phyloP scores from a whole-genome alignment of 2,329 filamentous ascomycete species.

The Endocalyx cinctus region DNA sequence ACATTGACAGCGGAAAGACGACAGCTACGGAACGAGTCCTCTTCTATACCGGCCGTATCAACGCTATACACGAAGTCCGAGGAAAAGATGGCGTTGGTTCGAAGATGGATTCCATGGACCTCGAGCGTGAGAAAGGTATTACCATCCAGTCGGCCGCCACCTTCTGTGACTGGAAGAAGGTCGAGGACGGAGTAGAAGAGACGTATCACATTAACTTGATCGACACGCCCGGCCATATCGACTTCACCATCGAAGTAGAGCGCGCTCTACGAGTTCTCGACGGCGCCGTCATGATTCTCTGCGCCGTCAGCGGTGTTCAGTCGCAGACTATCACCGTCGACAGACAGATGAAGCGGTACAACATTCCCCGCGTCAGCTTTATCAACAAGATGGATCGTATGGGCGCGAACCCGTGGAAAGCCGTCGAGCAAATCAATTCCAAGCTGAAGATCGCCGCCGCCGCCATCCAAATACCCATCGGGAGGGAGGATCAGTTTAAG shows the following conservation, averaged over 20 bases:
- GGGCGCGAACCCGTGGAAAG: constrained; percentile 97
- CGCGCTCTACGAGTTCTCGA: constrained; percentile 90
- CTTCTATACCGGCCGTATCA: constrained; percentile 96
- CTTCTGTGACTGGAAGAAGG: constrained; percentile 95
- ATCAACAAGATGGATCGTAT: constrained; percentile 99
- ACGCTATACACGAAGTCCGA: constrained; percentile 93
- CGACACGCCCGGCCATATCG: constrained; percentile 96
- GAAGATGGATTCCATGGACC: constrained; percentile 99
- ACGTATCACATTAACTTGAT: constrained; percentile 98
- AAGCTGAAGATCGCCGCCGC: constrained; percentile 93
- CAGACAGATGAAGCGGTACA: constrained; percentile 97
- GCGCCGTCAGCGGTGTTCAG: constrained; percentile 94
- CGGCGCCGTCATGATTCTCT: constrained; percentile 97
- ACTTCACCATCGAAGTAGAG: constrained; percentile 99
- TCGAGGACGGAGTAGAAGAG: constrained; percentile 76
- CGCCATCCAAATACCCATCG: constrained; percentile 91
- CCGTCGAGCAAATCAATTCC: constrained; percentile 93
- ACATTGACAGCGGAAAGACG: constrained; percentile 98
- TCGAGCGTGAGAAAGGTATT: constrained; percentile 97
- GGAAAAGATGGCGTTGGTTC: constrained; percentile 92
- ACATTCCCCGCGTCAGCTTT: constrained; percentile 91
- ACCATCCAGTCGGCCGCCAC: constrained; percentile 98
- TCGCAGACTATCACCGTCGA: constrained; percentile 98
- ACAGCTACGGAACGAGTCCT: constrained; percentile 94
- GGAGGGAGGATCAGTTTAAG: constrained; percentile 83